Conservation (phyloP, 352 stramenopile genomes). For the Pythium folliculosum region DNA sequence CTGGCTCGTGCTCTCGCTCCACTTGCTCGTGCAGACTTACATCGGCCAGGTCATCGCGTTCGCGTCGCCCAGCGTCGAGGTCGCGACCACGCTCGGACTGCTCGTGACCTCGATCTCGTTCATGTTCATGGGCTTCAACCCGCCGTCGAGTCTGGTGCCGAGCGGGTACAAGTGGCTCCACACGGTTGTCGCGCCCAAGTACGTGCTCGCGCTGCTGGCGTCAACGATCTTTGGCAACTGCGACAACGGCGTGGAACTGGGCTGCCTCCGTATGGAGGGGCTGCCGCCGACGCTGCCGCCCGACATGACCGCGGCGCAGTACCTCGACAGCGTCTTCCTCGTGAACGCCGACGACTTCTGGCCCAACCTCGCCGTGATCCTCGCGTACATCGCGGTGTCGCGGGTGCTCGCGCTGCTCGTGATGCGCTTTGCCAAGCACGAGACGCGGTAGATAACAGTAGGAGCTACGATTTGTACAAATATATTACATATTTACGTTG, state of each 20-base stretch:
- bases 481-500: too few species aligned
- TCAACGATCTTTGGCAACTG: slow-evolving; percentile 29
- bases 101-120: slow-evolving; percentile 64
- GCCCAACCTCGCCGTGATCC: neutral
- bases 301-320: slow-evolving; percentile 26
- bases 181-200: slow-evolving; percentile 37
- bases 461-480: too few species aligned
- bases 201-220: slow-evolving; percentile 22
- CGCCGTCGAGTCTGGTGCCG: slow-evolving; percentile 49
- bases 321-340: slow-evolving; percentile 35
- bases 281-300: slow-evolving; percentile 19
- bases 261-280: slow-evolving; percentile 10
- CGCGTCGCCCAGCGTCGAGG: slow-evolving; percentile 31
- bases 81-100: slow-evolving; percentile 28
- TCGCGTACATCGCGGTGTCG: neutral
- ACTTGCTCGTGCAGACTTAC: slow-evolving; percentile 33
- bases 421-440: slow-evolving; percentile 8
- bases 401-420: neutral
- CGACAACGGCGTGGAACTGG: slow-evolving; percentile 11
- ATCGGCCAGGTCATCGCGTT: slow-evolving; percentile 30
- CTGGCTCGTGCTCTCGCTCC: slow-evolving; percentile 25
- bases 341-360: slow-evolving; percentile 36
- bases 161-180: slow-evolving; percentile 57
- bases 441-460: neutral
- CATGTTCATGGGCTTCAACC: slow-evolving; percentile 76